phyloP scores from a whole-genome alignment of 768 basidiomycete genomes.

The Podaxis sp. region DNA sequence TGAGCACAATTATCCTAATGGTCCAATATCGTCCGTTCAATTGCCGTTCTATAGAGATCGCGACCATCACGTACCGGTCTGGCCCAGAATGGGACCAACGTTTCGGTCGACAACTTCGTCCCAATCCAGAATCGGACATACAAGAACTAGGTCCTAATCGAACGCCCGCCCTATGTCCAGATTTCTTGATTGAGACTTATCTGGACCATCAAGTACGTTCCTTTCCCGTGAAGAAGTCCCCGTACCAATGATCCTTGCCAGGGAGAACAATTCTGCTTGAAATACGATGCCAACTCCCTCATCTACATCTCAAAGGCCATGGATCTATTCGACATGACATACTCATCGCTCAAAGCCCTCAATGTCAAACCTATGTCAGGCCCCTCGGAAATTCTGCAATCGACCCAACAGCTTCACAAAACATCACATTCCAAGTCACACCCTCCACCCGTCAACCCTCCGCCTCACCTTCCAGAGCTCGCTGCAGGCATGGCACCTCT shows the following conservation, averaged over 20 bases:
- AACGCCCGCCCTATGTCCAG: slow-evolving; percentile 85
- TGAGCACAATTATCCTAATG: slow-evolving; percentile 28
- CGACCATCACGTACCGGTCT: slow-evolving; percentile 97
- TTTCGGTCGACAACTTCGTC: slow-evolving; percentile 79
- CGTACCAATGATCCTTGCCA: slow-evolving; percentile 30
- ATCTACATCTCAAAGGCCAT: slow-evolving; percentile 99
- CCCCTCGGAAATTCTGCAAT: slow-evolving; percentile 20
- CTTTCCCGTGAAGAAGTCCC: slow-evolving; percentile 38
- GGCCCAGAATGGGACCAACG: slow-evolving; percentile 99
- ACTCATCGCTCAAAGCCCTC: slow-evolving; percentile 68
- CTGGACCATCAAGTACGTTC: slow-evolving; percentile 87
- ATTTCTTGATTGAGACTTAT: slow-evolving; percentile 98
- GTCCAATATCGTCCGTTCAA: background rate
- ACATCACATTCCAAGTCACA: slow-evolving; percentile 66
- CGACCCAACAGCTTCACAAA: slow-evolving; percentile 25
- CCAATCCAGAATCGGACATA: slow-evolving; percentile 34
- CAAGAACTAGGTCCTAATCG: slow-evolving; percentile 29
- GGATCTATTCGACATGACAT: slow-evolving; percentile 97
- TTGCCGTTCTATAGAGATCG: slow-evolving; percentile 68
- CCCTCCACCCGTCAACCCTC: slow-evolving; percentile 67
- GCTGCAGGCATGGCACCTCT: slow-evolving; percentile 78
- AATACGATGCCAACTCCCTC: slow-evolving; percentile 98
- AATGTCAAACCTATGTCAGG: slow-evolving; percentile 39
- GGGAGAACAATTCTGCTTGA: slow-evolving; percentile 96
- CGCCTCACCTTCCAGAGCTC: slow-evolving; percentile 74